Conservation (phyloP, 2,329 filamentous ascomycete genomes). For the Capronia epimyces region DNA sequence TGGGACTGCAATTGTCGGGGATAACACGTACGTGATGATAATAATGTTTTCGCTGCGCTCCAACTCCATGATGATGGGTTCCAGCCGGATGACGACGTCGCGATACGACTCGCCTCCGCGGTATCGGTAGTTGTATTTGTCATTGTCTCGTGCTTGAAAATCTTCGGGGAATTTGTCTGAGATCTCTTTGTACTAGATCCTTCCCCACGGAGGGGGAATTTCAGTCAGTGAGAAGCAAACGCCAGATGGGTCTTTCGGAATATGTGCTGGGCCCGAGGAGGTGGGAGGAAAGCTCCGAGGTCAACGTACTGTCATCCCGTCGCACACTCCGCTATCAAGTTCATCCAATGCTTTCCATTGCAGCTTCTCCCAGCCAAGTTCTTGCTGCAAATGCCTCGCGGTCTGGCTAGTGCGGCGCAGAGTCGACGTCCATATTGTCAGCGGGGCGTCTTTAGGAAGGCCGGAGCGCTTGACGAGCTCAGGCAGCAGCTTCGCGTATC, state of each 20-base stretch:
- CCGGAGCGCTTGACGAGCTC: slow-evolving; percentile 80
- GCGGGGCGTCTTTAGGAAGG: slow-evolving; percentile 59
- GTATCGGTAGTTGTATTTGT: slow-evolving; percentile 99
- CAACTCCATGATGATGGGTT: slow-evolving; percentile 99
- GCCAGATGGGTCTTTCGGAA: background rate
- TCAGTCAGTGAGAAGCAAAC: background rate
- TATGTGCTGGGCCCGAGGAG: too few relatives aligned
- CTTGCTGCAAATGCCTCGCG: slow-evolving; percentile 68
- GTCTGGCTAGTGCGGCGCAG: slow-evolving; percentile 85
- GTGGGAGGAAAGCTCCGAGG: background rate
- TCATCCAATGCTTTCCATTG: slow-evolving; percentile 99
- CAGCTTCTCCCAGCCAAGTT: slow-evolving; percentile 74
- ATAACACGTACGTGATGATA: slow-evolving; percentile 63
- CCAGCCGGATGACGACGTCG: slow-evolving; percentile 93
- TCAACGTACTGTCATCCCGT: slow-evolving; percentile 65
- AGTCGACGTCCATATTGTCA: slow-evolving; percentile 72
- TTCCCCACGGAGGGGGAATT: background rate
- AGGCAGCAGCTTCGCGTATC: slow-evolving; percentile 79
- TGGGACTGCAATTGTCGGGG: background rate
- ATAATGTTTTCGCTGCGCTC: slow-evolving; percentile 95
- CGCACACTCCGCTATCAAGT: slow-evolving; percentile 92
- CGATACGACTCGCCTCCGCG: slow-evolving; percentile 92
- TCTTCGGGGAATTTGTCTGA: slow-evolving; percentile 87
- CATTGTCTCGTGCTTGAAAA: slow-evolving; percentile 89
- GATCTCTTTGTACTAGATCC: slow-evolving; percentile 70